Percentiles rank a stretch among this genome's conserved stretches.
These are phyloP conservation scores for Pistacia integerrima DNA, from an alignment of 345 rosid species.

Conservation along the genomic window DNA sequence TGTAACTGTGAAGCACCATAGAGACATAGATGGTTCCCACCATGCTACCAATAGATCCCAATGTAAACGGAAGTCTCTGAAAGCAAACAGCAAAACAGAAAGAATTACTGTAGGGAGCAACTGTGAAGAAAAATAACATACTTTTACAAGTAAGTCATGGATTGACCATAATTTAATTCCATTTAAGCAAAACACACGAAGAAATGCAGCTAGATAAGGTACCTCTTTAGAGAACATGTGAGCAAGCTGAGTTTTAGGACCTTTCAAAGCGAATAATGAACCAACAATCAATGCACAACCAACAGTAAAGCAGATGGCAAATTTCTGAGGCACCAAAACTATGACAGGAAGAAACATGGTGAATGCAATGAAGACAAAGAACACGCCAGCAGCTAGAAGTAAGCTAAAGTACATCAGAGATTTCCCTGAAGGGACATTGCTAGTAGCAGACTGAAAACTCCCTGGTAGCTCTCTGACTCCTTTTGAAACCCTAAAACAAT, in stretches of 20 bases:
- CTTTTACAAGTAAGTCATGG: neutral
- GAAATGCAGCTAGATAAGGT: neutral
- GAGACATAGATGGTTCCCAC: slow-evolving; percentile 70
- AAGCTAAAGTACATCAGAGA: slow-evolving; percentile 56
- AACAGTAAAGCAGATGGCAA: slow-evolving; percentile 66
- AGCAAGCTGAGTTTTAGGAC: slow-evolving; percentile 56
- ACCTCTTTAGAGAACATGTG: slow-evolving; percentile 75
- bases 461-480: slow-evolving; percentile 65
- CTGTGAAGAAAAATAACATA: neutral
- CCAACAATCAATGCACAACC: slow-evolving; percentile 59
- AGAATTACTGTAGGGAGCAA: neutral
- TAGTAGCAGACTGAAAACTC: slow-evolving; percentile 54
- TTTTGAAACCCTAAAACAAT: slow-evolving; percentile 51
- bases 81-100: neutral
- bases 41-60: slow-evolving; percentile 59
- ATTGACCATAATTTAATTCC: neutral
- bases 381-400: slow-evolving; percentile 60
- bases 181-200: slow-evolving; percentile 2
- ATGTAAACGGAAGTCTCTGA: slow-evolving; percentile 71
- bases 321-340: slow-evolving; percentile 74
- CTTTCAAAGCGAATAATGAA: slow-evolving; percentile 69
- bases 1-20: slow-evolving; percentile 69
- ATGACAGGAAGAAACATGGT: slow-evolving; percentile 77
- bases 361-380: slow-evolving; percentile 60
- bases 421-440: slow-evolving; percentile 60